These are phyloP conservation scores for Citrus hindsii DNA, from an alignment of 345 rosid species.

Conservation along the genomic window DNA sequence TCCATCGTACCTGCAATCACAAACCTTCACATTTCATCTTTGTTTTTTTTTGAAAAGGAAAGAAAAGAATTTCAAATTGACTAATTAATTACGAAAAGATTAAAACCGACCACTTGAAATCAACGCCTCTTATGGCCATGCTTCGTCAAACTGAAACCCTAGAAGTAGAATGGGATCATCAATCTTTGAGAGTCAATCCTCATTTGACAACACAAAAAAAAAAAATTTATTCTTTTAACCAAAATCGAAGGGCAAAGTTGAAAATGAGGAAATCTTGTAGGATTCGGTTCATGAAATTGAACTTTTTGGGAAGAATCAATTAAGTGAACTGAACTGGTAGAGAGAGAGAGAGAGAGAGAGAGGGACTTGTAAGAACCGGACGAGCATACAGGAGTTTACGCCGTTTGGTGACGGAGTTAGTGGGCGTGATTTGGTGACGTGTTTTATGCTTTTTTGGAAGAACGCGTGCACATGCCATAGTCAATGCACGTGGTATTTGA, in stretches of 20 bases:
- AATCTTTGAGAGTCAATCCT: neutral
- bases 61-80: neutral
- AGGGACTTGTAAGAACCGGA: neutral
- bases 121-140: constrained; percentile 89
- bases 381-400: neutral
- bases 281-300: neutral
- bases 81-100: neutral
- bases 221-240: neutral
- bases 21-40: neutral
- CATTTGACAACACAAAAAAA: constrained; percentile 1
- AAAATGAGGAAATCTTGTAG: neutral
- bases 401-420: constrained; percentile 1
- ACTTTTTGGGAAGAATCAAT: neutral
- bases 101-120: constrained; percentile 85
- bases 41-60: no score
- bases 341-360: neutral
- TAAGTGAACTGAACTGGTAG: neutral
- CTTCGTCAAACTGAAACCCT: constrained; percentile 14
- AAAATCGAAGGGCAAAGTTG: neutral
- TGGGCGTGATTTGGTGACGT: neutral
- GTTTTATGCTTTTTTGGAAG: neutral
- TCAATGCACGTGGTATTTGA: no score
- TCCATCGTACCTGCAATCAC: constrained; percentile 85
- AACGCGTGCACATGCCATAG: no score
- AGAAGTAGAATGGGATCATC: neutral